Evolutionary conservation across 169 alveolate genomes (phyloP).

Genomic region (Plasmodium gonderi): DNA sequence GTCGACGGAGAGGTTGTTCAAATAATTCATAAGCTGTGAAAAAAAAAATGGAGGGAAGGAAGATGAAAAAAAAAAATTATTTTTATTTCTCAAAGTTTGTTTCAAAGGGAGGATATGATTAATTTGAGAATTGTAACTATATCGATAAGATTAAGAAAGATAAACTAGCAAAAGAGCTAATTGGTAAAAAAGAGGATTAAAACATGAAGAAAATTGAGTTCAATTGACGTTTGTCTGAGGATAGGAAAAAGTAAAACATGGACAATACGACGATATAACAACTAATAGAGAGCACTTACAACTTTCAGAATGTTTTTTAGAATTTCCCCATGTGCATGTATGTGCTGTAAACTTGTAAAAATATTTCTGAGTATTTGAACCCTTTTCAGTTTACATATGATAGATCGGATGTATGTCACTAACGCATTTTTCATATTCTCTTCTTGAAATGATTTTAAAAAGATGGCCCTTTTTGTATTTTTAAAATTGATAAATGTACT

Average conservation of each 20-base stretch:
- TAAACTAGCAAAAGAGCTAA: background rate
- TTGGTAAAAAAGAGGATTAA: background rate
- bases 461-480: slow-evolving; percentile 2
- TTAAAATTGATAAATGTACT: slow-evolving; percentile 19
- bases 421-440: slow-evolving; percentile 6
- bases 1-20: slow-evolving; percentile 39
- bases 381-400: slow-evolving; percentile 31
- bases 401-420: slow-evolving; percentile 18
- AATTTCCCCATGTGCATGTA: slow-evolving; percentile 10
- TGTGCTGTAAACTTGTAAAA: slow-evolving; percentile 1
- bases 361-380: slow-evolving; percentile 36
- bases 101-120: background rate
- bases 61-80: background rate
- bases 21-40: slow-evolving; percentile 20
- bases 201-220: background rate
- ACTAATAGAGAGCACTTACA: background rate
- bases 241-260: background rate
- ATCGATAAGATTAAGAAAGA: too few species aligned
- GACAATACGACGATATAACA: background rate
- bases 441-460: background rate
- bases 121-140: background rate
- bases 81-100: background rate
- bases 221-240: background rate
- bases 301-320: slow-evolving; percentile 5
- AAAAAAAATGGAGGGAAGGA: background rate